phyloP scores from a whole-genome alignment of 202 grass and related monocot genomes.

The Setaria italica region DNA sequence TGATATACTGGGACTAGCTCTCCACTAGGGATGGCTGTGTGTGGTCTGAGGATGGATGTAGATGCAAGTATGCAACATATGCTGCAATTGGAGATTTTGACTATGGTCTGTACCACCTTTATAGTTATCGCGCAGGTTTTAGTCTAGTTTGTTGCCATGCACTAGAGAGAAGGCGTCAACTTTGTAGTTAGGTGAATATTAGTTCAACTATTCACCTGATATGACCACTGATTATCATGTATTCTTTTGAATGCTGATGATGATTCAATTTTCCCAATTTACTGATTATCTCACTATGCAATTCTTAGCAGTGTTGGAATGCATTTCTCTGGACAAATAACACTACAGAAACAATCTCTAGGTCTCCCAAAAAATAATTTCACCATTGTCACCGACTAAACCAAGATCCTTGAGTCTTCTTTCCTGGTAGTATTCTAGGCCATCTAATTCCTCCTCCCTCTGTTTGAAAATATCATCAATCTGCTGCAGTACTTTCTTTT shows the following conservation, averaged over 20 bases:
- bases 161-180: background rate
- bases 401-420: slow-evolving; percentile 92
- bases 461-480: slow-evolving; percentile 81
- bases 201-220: slow-evolving; percentile 31
- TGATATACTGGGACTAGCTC: slow-evolving; percentile 21
- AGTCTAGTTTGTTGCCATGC: slow-evolving; percentile 33
- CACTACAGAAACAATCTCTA: slow-evolving; percentile 36
- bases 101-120: slow-evolving; percentile 35
- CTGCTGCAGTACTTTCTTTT: slow-evolving; percentile 91
- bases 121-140: slow-evolving; percentile 36
- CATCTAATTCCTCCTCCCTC: slow-evolving; percentile 83
- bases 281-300: slow-evolving; percentile 29
- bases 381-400: slow-evolving; percentile 82
- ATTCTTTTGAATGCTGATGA: slow-evolving; percentile 24
- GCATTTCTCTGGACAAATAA: background rate
- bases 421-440: slow-evolving; percentile 95
- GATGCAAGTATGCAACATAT: slow-evolving; percentile 28
- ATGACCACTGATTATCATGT: slow-evolving; percentile 11
- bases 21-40: background rate
- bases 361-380: slow-evolving; percentile 98
- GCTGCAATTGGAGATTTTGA: slow-evolving; percentile 22
- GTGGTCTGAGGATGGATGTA: background rate
- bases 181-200: slow-evolving; percentile 34
- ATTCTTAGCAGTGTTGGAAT: background rate
- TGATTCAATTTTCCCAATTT: slow-evolving; percentile 2